These are phyloP conservation scores for Gnomoniopsis sp. DNA, from an alignment of 2,329 filamentous ascomycete genomes.

Conservation along the genomic window DNA sequence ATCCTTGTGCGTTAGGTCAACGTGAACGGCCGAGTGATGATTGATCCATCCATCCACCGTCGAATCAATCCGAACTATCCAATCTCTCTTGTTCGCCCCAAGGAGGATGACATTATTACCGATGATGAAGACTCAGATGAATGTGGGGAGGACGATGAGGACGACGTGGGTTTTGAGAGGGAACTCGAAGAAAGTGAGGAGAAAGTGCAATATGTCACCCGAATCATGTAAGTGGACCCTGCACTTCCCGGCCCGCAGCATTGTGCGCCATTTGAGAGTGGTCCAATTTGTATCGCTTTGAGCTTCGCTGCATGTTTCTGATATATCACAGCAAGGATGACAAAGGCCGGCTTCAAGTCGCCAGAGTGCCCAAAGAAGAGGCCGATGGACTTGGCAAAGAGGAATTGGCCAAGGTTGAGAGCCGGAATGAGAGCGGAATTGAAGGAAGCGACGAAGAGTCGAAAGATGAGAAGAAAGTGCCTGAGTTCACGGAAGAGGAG, in stretches of 20 bases:
- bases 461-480: slow-evolving; percentile 32
- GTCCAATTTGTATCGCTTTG: no score
- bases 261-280: no score
- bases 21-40: slow-evolving; percentile 83
- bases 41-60: slow-evolving; percentile 78
- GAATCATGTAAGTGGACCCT: no score
- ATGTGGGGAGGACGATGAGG: slow-evolving; percentile 27
- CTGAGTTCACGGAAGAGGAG: slow-evolving; percentile 75
- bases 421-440: slow-evolving; percentile 24
- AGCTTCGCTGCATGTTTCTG: no score
- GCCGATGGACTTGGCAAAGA: slow-evolving; percentile 38
- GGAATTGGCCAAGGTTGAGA: slow-evolving; percentile 53
- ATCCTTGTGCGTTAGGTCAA: slow-evolving; percentile 64
- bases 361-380: slow-evolving; percentile 32
- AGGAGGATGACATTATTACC: slow-evolving; percentile 61
- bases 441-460: slow-evolving; percentile 22
- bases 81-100: slow-evolving; percentile 69
- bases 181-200: slow-evolving; percentile 36
- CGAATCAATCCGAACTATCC: slow-evolving; percentile 84
- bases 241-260: no score
- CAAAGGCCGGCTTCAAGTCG: slow-evolving; percentile 34
- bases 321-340: slow-evolving; percentile 48
- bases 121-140: slow-evolving; percentile 46
- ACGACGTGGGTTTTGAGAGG: slow-evolving; percentile 36
- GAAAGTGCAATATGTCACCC: slow-evolving; percentile 40